Base-by-base conservation (phyloP, 2,329 filamentous ascomycete species). In the Teratosphaeria nubilosa region DNA sequence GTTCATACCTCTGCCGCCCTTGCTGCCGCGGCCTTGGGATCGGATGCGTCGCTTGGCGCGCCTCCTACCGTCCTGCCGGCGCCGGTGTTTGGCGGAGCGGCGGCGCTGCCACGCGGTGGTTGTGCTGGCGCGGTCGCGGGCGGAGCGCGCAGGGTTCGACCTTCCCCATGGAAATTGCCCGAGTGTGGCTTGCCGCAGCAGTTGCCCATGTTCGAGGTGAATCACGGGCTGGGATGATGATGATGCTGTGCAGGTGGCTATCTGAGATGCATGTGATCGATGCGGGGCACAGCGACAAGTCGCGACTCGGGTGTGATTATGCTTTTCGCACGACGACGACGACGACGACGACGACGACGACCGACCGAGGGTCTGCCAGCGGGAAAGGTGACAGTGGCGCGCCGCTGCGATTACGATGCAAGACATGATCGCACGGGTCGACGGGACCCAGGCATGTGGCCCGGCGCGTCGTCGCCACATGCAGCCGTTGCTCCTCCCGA, bases 1-100 rank as follows among this genome's bases (percentile, higher is more conserved):
- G 41, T 9, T 53, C 55, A 34, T 73, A 95, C 91, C 85, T 95
- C 88, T 60, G 91, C 91, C 56, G 91, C 91, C 63, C 84, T 82
- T 0, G 90, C 90, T 3, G 91, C 91, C 60, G 84, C 88, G 57
- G 78, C 80, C 59, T 86, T 80, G 34, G 90, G 86, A 70, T 91
- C 86, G 45, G 65, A 60, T 7, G 70, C 60, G 14, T 69, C 69
- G n/a, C 70, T 68, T 14, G 58, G 51, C 13, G 55, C 85, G 87
- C 61, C 87, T 80, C 9, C 78, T 82, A 59, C 66, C 70, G 32
- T 59, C 32, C 30, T 65, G 64, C 7, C 63, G 60, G 67, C 69
- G 62, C 80, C 79, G 63, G 83, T n/a, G 13, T 20, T 37, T 25
- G 53, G 53, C 7, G 80, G 63, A 45, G 75, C 68, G 41, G 72